Conservation (phyloP, 192 early-diverging fungal species). For the Spizellomyces punctatus region DNA sequence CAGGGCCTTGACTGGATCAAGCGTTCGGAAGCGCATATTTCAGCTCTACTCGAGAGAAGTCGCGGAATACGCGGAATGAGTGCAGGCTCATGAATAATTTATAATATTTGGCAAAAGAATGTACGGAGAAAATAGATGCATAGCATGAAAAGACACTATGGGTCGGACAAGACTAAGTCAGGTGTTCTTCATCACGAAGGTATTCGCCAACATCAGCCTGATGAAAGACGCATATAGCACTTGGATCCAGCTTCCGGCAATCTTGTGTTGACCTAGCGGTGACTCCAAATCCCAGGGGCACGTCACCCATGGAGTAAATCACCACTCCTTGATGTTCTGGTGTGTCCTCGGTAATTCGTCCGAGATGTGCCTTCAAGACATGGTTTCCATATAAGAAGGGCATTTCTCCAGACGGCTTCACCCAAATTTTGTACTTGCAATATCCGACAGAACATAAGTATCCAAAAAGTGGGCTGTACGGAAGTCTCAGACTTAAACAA, state of each 20-base stretch:
- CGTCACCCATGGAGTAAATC: slow-evolving; percentile 90
- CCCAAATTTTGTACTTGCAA: slow-evolving; percentile 93
- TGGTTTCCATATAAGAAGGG: slow-evolving; percentile 98
- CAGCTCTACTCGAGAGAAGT: slow-evolving; percentile 14
- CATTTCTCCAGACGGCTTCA: slow-evolving; percentile 99
- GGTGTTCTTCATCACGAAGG: slow-evolving; percentile 55
- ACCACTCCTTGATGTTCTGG: slow-evolving; percentile 98
- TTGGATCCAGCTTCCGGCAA: slow-evolving; percentile 90
- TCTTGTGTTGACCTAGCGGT: slow-evolving; percentile 93
- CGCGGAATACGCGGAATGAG: no score
- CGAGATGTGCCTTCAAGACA: slow-evolving; percentile 95
- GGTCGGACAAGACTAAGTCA: slow-evolving; percentile 33
- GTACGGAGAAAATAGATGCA: background rate
- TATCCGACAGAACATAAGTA: slow-evolving; percentile 1
- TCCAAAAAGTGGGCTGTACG: slow-evolving; percentile 10
- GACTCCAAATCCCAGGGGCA: slow-evolving; percentile 90
- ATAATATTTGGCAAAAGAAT: background rate
- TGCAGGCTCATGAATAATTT: no score
- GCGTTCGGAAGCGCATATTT: slow-evolving; percentile 6
- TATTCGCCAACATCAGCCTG: slow-evolving; percentile 99
- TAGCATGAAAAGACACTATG: background rate
- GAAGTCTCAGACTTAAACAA: background rate
- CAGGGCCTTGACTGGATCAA: slow-evolving; percentile 36
- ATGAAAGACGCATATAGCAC: slow-evolving; percentile 91
- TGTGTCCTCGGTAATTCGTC: slow-evolving; percentile 96